A percentile compares a stretch with the other conserved stretches of the same genome.
These are phyloP conservation scores for Magnusiomyces paraingens DNA, from an alignment of 1,139 yeast genomes.

Conservation along the genomic window DNA sequence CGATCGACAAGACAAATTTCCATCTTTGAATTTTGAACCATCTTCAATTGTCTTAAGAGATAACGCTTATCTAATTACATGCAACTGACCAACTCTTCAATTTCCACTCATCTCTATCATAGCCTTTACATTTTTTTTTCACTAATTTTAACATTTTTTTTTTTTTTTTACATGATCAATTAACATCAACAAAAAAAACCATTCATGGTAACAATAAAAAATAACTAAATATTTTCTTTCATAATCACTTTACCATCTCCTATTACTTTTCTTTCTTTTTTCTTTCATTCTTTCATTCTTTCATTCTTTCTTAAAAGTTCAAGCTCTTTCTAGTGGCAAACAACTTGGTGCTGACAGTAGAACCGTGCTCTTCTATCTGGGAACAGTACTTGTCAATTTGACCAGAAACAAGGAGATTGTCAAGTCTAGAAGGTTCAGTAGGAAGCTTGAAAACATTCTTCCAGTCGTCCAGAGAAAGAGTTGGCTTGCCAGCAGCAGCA, in stretches of 20 bases:
- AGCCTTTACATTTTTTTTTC: not conserved
- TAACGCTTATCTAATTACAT: too few species aligned
- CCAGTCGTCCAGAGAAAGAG: constrained; percentile 56
- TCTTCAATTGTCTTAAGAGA: too few species aligned
- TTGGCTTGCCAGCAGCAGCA: constrained; percentile 48
- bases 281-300: not conserved
- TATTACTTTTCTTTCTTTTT: not conserved
- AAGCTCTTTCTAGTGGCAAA: constrained; percentile 51
- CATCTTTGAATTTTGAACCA: too few species aligned
- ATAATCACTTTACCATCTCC: not conserved
- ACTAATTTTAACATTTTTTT: not conserved
- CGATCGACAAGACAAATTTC: too few species aligned
- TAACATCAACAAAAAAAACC: not conserved
- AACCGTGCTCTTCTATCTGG: constrained; percentile 55
- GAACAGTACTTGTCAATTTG: constrained; percentile 65
- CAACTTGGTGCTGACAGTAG: constrained; percentile 56
- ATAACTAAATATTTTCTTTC: not conserved
- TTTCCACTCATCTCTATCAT: too few species aligned
- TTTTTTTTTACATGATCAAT: not conserved
- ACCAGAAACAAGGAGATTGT: constrained; percentile 62
- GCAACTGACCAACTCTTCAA: too few species aligned
- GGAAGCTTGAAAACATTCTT: constrained; percentile 61
- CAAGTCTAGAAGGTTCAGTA: constrained; percentile 68
- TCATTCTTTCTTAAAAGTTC: constrained; percentile 12
- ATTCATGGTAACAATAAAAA: too few species aligned